Conservation (phyloP, 192 early-diverging fungal genomes). For the Coemansia sp. region DNA sequence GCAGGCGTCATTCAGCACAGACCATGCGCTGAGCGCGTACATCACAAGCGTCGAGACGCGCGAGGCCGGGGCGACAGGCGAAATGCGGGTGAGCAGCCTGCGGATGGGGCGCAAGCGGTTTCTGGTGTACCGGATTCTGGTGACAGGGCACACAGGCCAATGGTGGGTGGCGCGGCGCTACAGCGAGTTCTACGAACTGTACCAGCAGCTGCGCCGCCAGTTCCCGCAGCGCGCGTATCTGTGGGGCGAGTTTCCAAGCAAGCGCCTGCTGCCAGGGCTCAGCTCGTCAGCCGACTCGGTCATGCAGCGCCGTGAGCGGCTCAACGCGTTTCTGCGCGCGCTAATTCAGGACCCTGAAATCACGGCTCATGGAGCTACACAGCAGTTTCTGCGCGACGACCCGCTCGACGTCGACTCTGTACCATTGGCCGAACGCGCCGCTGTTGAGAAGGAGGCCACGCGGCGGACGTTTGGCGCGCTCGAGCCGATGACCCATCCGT, state of each 20-base stretch:
- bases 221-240: slow-evolving; percentile 32
- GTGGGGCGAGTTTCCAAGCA: slow-evolving; percentile 51
- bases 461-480: slow-evolving; percentile 11
- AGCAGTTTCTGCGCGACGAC: slow-evolving; percentile 47
- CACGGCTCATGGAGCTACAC: slow-evolving; percentile 19
- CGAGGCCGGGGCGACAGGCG: slow-evolving; percentile 22
- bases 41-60: slow-evolving; percentile 51
- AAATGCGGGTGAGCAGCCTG: slow-evolving; percentile 43
- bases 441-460: slow-evolving; percentile 12
- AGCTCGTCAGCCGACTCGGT: slow-evolving; percentile 40
- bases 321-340: slow-evolving; percentile 38
- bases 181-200: slow-evolving; percentile 49
- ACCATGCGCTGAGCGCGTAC: slow-evolving; percentile 16
- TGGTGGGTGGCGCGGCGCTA: slow-evolving; percentile 50
- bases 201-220: slow-evolving; percentile 34
- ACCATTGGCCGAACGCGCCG: neutral
- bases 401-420: slow-evolving; percentile 32
- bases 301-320: slow-evolving; percentile 44
- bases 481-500: slow-evolving; percentile 16
- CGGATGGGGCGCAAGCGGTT: slow-evolving; percentile 50
- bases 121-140: slow-evolving; percentile 48
- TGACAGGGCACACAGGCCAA: slow-evolving; percentile 37
- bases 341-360: slow-evolving; percentile 31
- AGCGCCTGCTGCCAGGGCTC: slow-evolving; percentile 41
- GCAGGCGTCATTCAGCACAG: neutral